Base-by-base conservation (phyloP, 768 basidiomycete genomes). In the Psilocybe cyanescens region DNA sequence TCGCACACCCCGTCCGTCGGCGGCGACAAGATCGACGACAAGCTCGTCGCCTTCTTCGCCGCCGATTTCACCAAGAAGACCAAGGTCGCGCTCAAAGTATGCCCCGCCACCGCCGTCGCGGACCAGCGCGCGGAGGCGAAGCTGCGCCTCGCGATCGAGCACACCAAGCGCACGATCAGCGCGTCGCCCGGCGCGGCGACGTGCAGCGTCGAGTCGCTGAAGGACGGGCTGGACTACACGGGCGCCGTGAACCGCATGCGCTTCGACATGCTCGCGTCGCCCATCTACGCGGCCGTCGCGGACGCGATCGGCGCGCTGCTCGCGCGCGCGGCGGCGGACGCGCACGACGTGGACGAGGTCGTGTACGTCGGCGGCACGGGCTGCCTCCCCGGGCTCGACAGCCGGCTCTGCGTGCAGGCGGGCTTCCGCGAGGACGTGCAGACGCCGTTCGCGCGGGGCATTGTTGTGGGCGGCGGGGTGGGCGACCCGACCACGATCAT, bases 21-120 rank as follows among this genome's bases (percentile, higher is more conserved):
- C 4, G 92, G 89, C 0, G 84, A 91, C 65, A 81, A 84, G 61
- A 86, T 96, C 68, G 93, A 95, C 76, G 85, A 86, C 61, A 85
- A 88, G 70, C 83, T 98, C 45, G 87, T 97, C 78, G 89, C 90
- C 62, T 92, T 92, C 80, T 97, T 99, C 74, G 88, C 92, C 56
- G 88, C 94, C 71, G 97, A 99, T 65, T 99, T 99, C 75, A 92
- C 92, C 53, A 99, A 98, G 78, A 99, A 97, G 80, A 95, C 91
- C 16, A 94, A 93, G 74, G 84, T 84, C 24, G 78, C 88, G 0
- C 80, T 97, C 46, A 76, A 82, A 8, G 81, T 94, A 14, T 85
- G 80, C 57, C 88, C 89, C 1, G 76, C 89, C 4, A 78, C 65
- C 35, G 29, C 62, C 19, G 58, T 63, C 29, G 62, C 58, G 1